phyloP scores from a whole-genome alignment of 805 yeast genomes.

The Wickerhamiella galacta region DNA sequence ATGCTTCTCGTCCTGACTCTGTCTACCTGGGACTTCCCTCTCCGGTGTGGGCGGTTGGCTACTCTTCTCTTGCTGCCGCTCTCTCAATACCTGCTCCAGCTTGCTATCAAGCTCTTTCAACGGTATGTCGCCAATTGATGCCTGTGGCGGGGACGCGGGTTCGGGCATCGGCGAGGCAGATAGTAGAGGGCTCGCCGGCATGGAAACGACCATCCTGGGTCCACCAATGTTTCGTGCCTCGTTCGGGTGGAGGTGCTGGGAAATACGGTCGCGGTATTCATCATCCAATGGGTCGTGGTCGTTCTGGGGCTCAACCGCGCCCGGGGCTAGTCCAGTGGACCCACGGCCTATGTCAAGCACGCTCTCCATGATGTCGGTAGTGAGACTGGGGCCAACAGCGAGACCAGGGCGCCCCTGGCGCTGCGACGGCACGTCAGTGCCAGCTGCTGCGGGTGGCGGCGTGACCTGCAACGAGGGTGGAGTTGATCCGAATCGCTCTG shows the following conservation, averaged over 20 bases:
- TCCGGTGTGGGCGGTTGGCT: background rate
- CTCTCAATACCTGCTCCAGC: conserved; percentile 6
- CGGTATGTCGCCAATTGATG: conserved; percentile 12
- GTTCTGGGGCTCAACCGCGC: conserved; percentile 12
- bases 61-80: background rate
- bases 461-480: conserved; percentile 3
- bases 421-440: too few species aligned
- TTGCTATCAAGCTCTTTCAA: conserved; percentile 11
- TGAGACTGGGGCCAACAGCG: background rate
- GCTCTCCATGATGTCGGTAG: background rate
- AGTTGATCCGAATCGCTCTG: background rate
- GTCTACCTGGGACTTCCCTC: background rate
- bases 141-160: background rate
- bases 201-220: background rate
- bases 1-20: background rate
- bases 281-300: conserved; percentile 11
- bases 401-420: background rate
- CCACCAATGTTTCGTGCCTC: background rate
- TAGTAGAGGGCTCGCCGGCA: conserved; percentile 1
- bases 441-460: conserved; percentile 2
- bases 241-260: conserved; percentile 7
- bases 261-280: conserved; percentile 13
- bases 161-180: background rate
- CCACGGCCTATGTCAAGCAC: background rate
- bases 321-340: conserved; percentile 19